A percentile compares a stretch with the other conserved stretches of the same genome.
These are phyloP conservation scores for Aspergillus sp. DNA, from an alignment of 2,329 filamentous ascomycete species.

Conservation along the genomic window DNA sequence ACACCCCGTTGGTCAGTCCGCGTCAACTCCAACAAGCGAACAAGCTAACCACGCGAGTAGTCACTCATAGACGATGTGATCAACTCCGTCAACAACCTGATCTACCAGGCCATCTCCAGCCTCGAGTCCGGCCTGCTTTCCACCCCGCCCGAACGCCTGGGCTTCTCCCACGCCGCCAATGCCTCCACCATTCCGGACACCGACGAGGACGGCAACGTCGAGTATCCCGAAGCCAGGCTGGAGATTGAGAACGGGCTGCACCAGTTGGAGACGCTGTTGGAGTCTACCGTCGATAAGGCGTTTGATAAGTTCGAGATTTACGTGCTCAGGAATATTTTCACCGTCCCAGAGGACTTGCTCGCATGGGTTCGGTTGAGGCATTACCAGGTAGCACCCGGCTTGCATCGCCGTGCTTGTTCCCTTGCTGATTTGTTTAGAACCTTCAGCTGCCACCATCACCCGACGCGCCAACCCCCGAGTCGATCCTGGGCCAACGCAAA, in stretches of 20 bases:
- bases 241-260: slow-evolving; percentile 87
- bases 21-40: neutral
- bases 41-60: slow-evolving; percentile 40
- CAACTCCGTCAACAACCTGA: slow-evolving; percentile 88
- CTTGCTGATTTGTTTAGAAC: slow-evolving; percentile 17
- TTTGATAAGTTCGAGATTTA: slow-evolving; percentile 87
- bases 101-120: slow-evolving; percentile 79
- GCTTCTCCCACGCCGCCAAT: slow-evolving; percentile 54
- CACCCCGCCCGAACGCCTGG: slow-evolving; percentile 64
- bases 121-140: slow-evolving; percentile 73
- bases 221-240: slow-evolving; percentile 44
- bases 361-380: slow-evolving; percentile 74
- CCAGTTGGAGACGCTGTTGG: slow-evolving; percentile 72
- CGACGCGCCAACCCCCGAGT: slow-evolving; percentile 52
- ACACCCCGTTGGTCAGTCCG: slow-evolving; percentile 71
- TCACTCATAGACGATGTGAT: slow-evolving; percentile 95
- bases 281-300: slow-evolving; percentile 71
- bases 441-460: slow-evolving; percentile 24
- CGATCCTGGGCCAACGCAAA: slow-evolving; percentile 60
- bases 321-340: slow-evolving; percentile 74
- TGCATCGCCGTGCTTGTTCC: neutral
- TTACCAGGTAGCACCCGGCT: slow-evolving; percentile 57
- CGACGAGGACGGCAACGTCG: slow-evolving; percentile 38
- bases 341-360: slow-evolving; percentile 60
- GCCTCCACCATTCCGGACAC: slow-evolving; percentile 38